Evolutionary conservation across 441 rosid genomes (phyloP), one percentile per base, ranked within the genome.

Genomic region (Capsella rubella): DNA sequence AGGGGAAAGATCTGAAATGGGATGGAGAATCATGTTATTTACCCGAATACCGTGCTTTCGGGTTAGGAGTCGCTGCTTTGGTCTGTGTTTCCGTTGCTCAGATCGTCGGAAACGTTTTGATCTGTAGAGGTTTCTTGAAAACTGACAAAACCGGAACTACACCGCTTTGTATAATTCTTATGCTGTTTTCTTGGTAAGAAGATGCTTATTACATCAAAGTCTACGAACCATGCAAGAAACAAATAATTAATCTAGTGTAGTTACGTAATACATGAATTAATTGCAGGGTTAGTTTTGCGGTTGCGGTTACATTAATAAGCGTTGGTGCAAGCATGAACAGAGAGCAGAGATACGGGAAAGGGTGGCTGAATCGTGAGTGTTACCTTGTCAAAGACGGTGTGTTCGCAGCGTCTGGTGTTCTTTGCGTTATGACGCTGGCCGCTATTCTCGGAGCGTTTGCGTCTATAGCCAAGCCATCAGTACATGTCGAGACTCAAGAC

Each of bases 351-450:
- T 94, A 90, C 54, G 95, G 95, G 0, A 63, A 76, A 63, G 97
- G 95, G 11, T 91, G 98, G 97, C 35, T 91, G 54, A 82, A 90
- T 16, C 81, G 84, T 11, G 85, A 90, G 21, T 94, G 98, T 79
- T 94, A 87, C 66, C 34, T 86, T 3, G 95, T 90, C 46, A 91
- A 76, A 42, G 82, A 81, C 31, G 92, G 95, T 1, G 84, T 90
- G 31, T 94, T 73, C 31, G 40, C 79, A 37, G 83, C 76, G 27
- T 86, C 96, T 0, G 91, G 89, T 1, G 54, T 82, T 11, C 55
- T 87, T 11, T 82, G 76, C 35, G 32, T 85, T 62, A 49, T 78
- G 13, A 72, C 89, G 10, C 18, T 69, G 0, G 81, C 78, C n/a
- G 29, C 83, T 28, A 64, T 73, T 29, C 60, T 93, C 3, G 83